Base-by-base conservation (phyloP, 73 alveolate genomes). In the Paramecium pentaurelia region DNA sequence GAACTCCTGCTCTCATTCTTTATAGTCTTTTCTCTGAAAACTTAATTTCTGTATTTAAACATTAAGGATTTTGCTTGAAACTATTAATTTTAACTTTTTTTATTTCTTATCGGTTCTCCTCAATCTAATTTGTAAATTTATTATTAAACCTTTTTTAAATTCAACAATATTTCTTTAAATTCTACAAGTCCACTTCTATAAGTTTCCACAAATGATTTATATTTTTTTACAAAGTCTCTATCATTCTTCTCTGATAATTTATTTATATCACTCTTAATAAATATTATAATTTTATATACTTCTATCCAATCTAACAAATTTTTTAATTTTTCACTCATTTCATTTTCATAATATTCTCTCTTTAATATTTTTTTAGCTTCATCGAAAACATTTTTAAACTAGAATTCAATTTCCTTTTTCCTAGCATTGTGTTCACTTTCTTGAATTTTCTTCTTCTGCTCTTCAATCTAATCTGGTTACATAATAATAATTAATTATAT, bases 1-100 rank as follows among this genome's bases (percentile, higher is more conserved):
- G 22, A 16, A 80, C 91, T 40, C 91, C 91, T 44, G 91, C 91
- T 47, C 91, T 80, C 91, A 80, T 80, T 80, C 91, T 80, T 80
- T 80, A 27, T 7, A 80, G 9, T 44, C 91, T 40, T 80, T 80
- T 80, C 45, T 80, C 91, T 44, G 91, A 80, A 47, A 80, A 80
- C 27, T 80, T 42, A 8, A 80, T 80, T 49, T 80, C 91, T 4
- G 91, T 32, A 20, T 40, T 20, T 47, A 80, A 47, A 32, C 45
- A 47, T 49, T 44, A 36, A 73, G 49, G 71, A 42, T 80, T 44
- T 49, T 80, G 18, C 54, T 80, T 22, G 20, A 38, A 28, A 45
- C 71, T 80, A 64, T 49, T 49, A 45, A 80, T 80, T 49, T 47
- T 80, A 27, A 80, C 75, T 36, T 47, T 27, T 45, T 80, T 80